These are phyloP conservation scores for Orbilia brochopaga DNA, from an alignment of 2,329 filamentous ascomycete species.

Conservation along the genomic window DNA sequence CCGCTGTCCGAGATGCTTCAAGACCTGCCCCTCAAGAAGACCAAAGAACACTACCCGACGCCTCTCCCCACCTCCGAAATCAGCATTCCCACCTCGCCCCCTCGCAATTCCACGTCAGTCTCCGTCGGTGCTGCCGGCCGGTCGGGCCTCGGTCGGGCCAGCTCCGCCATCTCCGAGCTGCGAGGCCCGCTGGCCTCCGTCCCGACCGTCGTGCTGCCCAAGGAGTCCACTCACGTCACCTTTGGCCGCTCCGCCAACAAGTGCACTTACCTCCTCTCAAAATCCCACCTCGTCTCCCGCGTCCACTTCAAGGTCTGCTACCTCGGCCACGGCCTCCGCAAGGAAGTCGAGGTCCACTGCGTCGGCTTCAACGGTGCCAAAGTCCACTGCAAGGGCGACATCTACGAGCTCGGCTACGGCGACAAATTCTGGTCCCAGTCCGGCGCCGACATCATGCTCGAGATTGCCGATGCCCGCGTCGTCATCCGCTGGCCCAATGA, in stretches of 20 bases:
- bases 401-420: conserved; percentile 84
- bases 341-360: conserved; percentile 86
- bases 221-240: conserved; percentile 77
- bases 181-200: conserved; percentile 82
- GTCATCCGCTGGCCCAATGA: conserved; percentile 80
- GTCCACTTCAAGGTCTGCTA: conserved; percentile 90
- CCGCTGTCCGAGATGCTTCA: conserved; percentile 56
- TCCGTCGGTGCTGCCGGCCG: conserved; percentile 60
- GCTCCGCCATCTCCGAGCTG: conserved; percentile 71
- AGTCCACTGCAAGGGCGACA: conserved; percentile 85
- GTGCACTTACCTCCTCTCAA: conserved; percentile 91
- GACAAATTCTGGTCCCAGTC: conserved; percentile 90
- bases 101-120: conserved; percentile 69
- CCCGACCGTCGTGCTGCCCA: conserved; percentile 79
- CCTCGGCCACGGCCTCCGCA: conserved; percentile 70
- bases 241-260: conserved; percentile 96
- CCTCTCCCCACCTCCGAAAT: conserved; percentile 93
- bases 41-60: conserved; percentile 77
- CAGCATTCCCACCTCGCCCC: conserved; percentile 85
- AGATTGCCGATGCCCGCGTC: conserved; percentile 90
- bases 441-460: conserved; percentile 87
- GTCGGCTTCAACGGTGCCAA: conserved; percentile 95
- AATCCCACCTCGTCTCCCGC: conserved; percentile 89
- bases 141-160: conserved; percentile 66
- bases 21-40: conserved; percentile 51